These are phyloP conservation scores for Colletotrichum orchidophilum DNA, from an alignment of 2,329 filamentous ascomycete genomes.

Conservation along the genomic window DNA sequence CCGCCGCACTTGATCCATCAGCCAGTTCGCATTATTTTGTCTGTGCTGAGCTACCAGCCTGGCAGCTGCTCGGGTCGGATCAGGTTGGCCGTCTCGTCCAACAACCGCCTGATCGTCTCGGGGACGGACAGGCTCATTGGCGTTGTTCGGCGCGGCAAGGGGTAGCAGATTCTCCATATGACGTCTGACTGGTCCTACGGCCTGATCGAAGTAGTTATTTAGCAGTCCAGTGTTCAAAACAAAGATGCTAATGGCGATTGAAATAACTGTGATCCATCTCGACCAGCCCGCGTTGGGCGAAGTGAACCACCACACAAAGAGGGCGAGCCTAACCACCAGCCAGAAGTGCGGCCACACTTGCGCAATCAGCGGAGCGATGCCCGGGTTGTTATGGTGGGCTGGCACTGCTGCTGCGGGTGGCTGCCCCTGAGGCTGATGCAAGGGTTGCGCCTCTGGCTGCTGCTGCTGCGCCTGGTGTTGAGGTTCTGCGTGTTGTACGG, in stretches of 20 bases:
- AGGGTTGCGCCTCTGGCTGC: conserved; percentile 40
- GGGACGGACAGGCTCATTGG: conserved; percentile 32
- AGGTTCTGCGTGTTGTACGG: conserved; percentile 15
- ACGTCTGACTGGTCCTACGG: conserved; percentile 65
- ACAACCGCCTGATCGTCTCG: conserved; percentile 19
- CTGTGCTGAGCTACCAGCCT: conserved; percentile 61
- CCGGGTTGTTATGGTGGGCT: conserved; percentile 52
- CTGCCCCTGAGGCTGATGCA: conserved; percentile 41
- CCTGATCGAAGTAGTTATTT: conserved; percentile 62
- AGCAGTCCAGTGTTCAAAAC: conserved; percentile 68
- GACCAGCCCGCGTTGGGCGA: conserved; percentile 66
- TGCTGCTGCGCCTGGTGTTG: conserved; percentile 35
- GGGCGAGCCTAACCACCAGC: conserved; percentile 65
- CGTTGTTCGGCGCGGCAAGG: conserved; percentile 51
- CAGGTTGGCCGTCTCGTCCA: conserved; percentile 42
- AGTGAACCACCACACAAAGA: conserved; percentile 74
- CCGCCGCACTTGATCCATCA: conserved; percentile 60
- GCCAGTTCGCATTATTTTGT: conserved; percentile 56
- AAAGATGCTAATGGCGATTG: conserved; percentile 64
- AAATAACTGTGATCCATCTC: conserved; percentile 65
- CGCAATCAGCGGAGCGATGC: conserved; percentile 48
- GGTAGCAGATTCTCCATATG: conserved; percentile 70
- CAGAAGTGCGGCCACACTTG: conserved; percentile 70
- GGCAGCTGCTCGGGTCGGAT: conserved; percentile 63
- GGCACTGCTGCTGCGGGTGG: conserved; percentile 39